Base-by-base conservation (phyloP, 768 basidiomycete species). In the Suillus fuscotomentosus region DNA sequence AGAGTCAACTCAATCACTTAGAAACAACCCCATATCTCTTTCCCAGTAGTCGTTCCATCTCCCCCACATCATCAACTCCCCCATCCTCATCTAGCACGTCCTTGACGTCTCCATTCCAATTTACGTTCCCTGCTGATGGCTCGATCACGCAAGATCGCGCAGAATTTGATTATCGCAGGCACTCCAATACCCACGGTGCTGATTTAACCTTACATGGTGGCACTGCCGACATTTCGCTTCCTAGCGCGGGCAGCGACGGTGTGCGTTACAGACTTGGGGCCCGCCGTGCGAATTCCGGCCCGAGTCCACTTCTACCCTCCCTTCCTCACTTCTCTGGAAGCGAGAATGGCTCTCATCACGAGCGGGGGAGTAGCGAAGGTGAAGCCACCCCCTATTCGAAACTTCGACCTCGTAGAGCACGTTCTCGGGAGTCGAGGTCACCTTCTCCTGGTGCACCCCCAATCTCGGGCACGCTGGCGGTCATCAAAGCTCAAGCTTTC, bases 401-500 rank as follows among this genome's bases (percentile, higher is more conserved):
- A 66, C 68, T 82, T 68, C 81, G 84, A 53, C 72, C 82, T 63
- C 84, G 85, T 60, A 84, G 83, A 59, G 77, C 80, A 61, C 76
- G 79, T 34, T 78, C 84, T 42, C 82, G 81, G 70, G 77, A 79
- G 68, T 79, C 79, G 34, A 77, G 79, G 43, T 84, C 83, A 43
- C 83, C 80, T 56, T 83, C 84, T 56, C 82, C 83, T 20, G 73
- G 75, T 48, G 73, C 73, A 61, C 79, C 82, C 64, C 80, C 80
- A 34, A 81, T 92, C 72, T 92, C 89, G 59, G 89, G 90, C 31
- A 94, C 93, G 38, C 84, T 95, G 55, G 92, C 93, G 61, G 92
- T 94, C 63, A 93, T 95, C 78, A 95, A 94, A 78, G 92, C 92
- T 50, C 92, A 94, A 73, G 89, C 93, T 45, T 95, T 94, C 73